phyloP scores from a whole-genome alignment of 805 yeast genomes.

The Lachancea sp. region DNA sequence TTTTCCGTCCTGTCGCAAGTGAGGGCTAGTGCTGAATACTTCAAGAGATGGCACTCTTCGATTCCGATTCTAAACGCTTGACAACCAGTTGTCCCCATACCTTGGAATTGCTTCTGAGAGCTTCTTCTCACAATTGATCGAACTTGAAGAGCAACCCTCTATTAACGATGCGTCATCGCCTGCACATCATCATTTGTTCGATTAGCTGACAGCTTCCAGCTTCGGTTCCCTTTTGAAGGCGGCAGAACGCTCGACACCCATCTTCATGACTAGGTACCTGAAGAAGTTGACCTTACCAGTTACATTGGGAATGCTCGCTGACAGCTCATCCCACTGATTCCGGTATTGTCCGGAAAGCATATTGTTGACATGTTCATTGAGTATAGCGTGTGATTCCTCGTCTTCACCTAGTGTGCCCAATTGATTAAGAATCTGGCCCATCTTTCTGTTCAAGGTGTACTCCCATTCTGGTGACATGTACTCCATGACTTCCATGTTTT shows the following conservation, averaged over 20 bases:
- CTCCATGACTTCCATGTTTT: slow-evolving; percentile 11
- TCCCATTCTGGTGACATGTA: slow-evolving; percentile 11
- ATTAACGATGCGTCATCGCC: too few species aligned
- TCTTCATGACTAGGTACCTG: slow-evolving; percentile 6
- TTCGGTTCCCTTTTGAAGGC: not conserved
- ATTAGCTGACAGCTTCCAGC: not conserved
- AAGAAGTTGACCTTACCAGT: slow-evolving; percentile 6
- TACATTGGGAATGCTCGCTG: slow-evolving; percentile 2
- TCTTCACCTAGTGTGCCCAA: slow-evolving; percentile 3
- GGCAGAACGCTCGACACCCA: slow-evolving; percentile 6
- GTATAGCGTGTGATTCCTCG: slow-evolving; percentile 4
- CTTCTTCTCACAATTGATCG: too few species aligned
- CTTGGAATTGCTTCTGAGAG: too few species aligned
- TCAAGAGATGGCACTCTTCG: too few species aligned
- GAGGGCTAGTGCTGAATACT: not conserved
- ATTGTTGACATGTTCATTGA: slow-evolving; percentile 4
- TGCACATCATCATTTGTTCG: not conserved
- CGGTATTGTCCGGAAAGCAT: slow-evolving; percentile 2
- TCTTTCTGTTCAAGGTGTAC: slow-evolving; percentile 4
- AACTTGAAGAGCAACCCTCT: too few species aligned
- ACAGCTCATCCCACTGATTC: slow-evolving; percentile 6
- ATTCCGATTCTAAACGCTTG: too few species aligned
- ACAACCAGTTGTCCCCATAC: too few species aligned
- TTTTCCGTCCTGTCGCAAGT: not conserved
- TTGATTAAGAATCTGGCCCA: slow-evolving; percentile 4